phyloP scores from a whole-genome alignment of 805 yeast genomes.

The Wickerhamiella galacta region DNA sequence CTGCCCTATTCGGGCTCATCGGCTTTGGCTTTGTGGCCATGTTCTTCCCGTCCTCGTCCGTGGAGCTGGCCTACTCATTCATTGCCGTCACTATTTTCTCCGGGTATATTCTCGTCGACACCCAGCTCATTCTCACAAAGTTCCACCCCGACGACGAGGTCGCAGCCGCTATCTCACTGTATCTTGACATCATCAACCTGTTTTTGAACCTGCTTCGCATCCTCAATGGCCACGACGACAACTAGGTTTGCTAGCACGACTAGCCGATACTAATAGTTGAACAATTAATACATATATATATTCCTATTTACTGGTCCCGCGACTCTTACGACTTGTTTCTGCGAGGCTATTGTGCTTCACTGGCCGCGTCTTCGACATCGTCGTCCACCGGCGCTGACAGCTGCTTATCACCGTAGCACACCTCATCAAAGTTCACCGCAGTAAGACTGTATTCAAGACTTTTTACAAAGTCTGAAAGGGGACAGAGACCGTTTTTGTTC shows the following conservation, averaged over 20 bases:
- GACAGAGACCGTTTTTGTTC: conserved; percentile 21
- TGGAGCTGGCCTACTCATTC: conserved; percentile 51
- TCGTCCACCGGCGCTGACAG: too few relatives aligned
- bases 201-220: conserved; percentile 62
- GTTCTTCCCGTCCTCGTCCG: conserved; percentile 44
- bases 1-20: conserved; percentile 48
- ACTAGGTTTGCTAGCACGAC: too few relatives aligned
- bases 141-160: conserved; percentile 72
- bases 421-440: conserved; percentile 17
- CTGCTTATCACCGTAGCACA: conserved; percentile 13
- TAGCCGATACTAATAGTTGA: too few relatives aligned
- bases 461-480: conserved; percentile 16
- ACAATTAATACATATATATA: too few relatives aligned
- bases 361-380: too few relatives aligned
- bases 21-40: conserved; percentile 56
- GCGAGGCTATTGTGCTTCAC: too few relatives aligned
- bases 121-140: conserved; percentile 61
- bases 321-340: too few relatives aligned
- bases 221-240: conserved; percentile 22
- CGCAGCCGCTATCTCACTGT: conserved; percentile 60
- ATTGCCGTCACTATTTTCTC: conserved; percentile 61
- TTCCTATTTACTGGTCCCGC: too few relatives aligned
- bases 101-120: conserved; percentile 60
- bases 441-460: conserved; percentile 17
- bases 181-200: conserved; percentile 68